These are phyloP conservation scores for Fusarium sp. DNA, from an alignment of 2,329 filamentous ascomycete genomes.

Conservation along the genomic window DNA sequence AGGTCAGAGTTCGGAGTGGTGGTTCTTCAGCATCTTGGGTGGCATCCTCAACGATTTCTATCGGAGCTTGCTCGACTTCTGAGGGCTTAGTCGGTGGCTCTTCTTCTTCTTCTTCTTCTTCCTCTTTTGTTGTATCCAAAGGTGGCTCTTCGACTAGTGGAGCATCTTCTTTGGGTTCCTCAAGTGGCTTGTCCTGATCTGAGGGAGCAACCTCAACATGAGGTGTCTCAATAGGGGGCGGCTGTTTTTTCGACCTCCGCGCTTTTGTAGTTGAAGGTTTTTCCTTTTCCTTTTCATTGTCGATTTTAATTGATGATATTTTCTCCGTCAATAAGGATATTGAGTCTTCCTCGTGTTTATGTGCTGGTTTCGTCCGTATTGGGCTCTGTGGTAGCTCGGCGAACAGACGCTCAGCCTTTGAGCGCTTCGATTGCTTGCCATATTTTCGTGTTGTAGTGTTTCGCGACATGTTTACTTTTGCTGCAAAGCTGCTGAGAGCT, in stretches of 20 bases:
- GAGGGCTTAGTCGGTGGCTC: neutral
- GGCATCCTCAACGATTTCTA: conserved; percentile 26
- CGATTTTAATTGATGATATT: conserved; percentile 46
- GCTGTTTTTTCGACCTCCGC: conserved; percentile 20
- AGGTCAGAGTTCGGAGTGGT: conserved; percentile 57
- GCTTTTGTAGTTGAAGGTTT: conserved; percentile 21
- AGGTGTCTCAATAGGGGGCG: conserved; percentile 15
- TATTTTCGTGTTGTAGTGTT: conserved; percentile 57
- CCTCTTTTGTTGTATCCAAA: neutral
- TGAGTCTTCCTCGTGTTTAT: conserved; percentile 33
- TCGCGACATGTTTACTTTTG: conserved; percentile 54
- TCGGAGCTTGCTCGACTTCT: conserved; percentile 13
- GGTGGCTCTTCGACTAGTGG: conserved; percentile 6
- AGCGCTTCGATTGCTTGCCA: conserved; percentile 58
- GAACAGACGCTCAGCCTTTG: conserved; percentile 59
- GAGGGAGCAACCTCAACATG: conserved; percentile 10
- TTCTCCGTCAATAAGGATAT: conserved; percentile 49
- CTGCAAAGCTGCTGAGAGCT: neutral
- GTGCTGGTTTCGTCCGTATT: conserved; percentile 45
- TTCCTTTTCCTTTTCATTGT: conserved; percentile 21
- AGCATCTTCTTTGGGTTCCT: neutral
- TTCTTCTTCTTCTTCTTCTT: neutral
- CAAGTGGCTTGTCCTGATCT: conserved; percentile 7
- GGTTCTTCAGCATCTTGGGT: conserved; percentile 42
- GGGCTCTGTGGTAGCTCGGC: conserved; percentile 62